Conservation (phyloP, 2,329 filamentous ascomycete genomes). For the Nemania diffusa region DNA sequence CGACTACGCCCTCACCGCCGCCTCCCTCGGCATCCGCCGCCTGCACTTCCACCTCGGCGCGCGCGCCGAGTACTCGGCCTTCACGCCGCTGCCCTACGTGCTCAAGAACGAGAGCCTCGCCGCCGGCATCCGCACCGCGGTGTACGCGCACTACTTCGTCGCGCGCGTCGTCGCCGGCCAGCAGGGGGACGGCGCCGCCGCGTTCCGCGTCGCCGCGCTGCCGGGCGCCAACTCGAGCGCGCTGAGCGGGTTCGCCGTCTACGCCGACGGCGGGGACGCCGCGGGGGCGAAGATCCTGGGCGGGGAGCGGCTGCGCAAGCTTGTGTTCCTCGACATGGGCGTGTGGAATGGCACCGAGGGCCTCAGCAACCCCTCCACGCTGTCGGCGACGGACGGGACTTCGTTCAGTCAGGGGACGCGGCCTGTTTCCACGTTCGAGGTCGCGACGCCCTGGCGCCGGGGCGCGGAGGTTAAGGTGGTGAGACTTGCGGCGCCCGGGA, state of each 20-base stretch:
- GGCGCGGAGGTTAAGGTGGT: conserved; percentile 41
- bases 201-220: conserved; percentile 45
- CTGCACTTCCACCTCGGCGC: conserved; percentile 59
- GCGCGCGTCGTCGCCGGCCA: conserved; percentile 35
- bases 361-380: conserved; percentile 50
- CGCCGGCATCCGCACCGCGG: conserved; percentile 47
- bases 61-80: conserved; percentile 48
- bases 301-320: conserved; percentile 41
- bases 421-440: conserved; percentile 41
- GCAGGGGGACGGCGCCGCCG: not conserved
- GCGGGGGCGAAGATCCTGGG: no score
- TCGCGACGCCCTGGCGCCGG: conserved; percentile 48
- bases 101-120: conserved; percentile 48
- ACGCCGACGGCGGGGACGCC: conserved; percentile 24
- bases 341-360: conserved; percentile 52
- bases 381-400: conserved; percentile 47
- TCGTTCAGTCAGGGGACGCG: conserved; percentile 46
- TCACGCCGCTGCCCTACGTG: conserved; percentile 47
- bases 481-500: conserved; percentile 49
- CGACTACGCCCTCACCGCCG: conserved; percentile 56
- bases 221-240: conserved; percentile 50
- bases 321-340: conserved; percentile 52
- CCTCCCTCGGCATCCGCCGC: conserved; percentile 50
- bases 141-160: conserved; percentile 52
- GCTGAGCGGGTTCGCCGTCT: conserved; percentile 51